Base-by-base conservation (phyloP, 2,329 filamentous ascomycete genomes). In the Chrysoporthe cubensis region DNA sequence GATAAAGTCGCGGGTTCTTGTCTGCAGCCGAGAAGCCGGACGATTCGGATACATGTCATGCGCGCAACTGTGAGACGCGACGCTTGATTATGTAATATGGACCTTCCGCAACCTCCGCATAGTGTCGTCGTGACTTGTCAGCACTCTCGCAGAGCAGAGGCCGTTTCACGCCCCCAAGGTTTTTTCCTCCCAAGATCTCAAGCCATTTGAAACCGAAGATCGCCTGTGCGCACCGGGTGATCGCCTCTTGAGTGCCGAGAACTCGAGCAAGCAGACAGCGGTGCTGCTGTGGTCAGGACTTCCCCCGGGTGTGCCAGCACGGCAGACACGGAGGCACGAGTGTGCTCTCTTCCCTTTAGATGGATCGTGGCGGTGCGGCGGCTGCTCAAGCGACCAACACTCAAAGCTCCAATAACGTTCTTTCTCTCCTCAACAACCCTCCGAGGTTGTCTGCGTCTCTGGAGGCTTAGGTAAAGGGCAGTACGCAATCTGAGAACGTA, bases 1-100 rank as follows among this genome's bases (percentile, higher is more conserved):
- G 16, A 16, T 57, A 57, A 40, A 57, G 9, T 16, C 16, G 34
- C 54, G 54, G 54, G 16, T 40, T 57, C 32, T 40, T 37, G n/a
- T 14, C 54, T 34, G 54, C 37, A 18, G 34, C 54, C 54, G 54
- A 57, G 21, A 57, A 18, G 54, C 54, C 54, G 52, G 52, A 32
- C 32, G 32, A n/a, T 52, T 7, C 48, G 2, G 21, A 9, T 32
- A 26, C 21, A 32, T 52, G 26, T 52, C 21, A 4, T 52, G 50
- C 21, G 21, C 21, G 50, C 26, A 32, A 57, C 34, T 16, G 37
- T 21, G 34, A 40, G 7, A 21, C 32, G 34, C 54, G 50, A 13
- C 32, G 32, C 14, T 34, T n/a, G 54, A 40, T 57, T 57, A 57
- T 57, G 54, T 57, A 37, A 57, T 40, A 32, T 57, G 16, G 16